phyloP scores from a whole-genome alignment of 2,329 filamentous ascomycete genomes.

The Botryosphaeria dothidea region DNA sequence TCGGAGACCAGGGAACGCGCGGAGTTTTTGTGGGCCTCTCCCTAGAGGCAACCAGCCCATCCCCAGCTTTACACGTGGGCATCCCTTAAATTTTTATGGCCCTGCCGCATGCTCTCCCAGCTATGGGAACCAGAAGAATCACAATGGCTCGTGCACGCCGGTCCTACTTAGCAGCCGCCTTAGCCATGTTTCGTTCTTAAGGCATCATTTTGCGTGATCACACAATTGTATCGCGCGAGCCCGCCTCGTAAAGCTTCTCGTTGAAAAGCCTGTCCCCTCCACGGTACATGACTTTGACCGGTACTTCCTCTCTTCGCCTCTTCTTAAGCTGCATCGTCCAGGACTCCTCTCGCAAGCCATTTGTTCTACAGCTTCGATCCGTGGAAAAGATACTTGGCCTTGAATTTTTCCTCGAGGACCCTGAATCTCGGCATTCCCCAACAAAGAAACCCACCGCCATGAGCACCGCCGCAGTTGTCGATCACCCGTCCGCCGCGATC shows the following conservation, averaged over 20 bases:
- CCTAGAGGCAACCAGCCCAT: background rate
- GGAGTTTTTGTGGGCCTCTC: slow-evolving; percentile 1
- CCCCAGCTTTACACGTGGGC: background rate
- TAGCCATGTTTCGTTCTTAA: background rate
- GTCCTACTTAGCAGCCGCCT: background rate
- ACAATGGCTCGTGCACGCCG: background rate
- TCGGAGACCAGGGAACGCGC: background rate
- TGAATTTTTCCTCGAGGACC: background rate
- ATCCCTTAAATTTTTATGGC: background rate
- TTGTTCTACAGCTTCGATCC: no score
- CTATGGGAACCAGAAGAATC: background rate
- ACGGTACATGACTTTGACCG: background rate
- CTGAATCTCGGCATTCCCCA: background rate
- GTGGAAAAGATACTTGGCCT: no score
- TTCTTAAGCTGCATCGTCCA: background rate
- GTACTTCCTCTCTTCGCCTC: no score
- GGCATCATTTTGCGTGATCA: slow-evolving; percentile 15
- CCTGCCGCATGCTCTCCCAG: background rate
- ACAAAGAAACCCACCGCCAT: background rate
- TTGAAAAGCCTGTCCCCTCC: background rate
- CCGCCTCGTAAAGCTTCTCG: background rate
- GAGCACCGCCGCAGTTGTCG: background rate
- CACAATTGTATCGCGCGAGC: background rate
- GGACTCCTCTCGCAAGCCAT: background rate
- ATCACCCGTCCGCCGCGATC: slow-evolving; percentile 19